Conservation (phyloP, 352 stramenopile genomes). For the Pythium brachiatum region DNA sequence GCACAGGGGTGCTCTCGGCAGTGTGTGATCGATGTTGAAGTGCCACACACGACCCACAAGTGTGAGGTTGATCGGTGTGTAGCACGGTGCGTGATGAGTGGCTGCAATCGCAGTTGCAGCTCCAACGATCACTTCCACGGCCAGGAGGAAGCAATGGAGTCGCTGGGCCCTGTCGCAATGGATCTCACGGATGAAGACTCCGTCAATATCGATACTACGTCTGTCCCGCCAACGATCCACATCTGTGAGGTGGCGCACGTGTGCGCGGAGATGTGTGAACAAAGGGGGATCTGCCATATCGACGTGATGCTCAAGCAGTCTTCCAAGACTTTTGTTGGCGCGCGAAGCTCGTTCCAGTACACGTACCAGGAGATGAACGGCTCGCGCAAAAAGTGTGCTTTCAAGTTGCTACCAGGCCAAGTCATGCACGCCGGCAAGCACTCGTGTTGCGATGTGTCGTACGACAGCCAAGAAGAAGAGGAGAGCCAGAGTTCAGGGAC, state of each 20-base stretch:
- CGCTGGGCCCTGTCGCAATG: slow-evolving; percentile 42
- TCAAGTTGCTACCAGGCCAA: slow-evolving; percentile 37
- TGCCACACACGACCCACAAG: slow-evolving; percentile 53
- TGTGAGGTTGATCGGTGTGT: slow-evolving; percentile 61
- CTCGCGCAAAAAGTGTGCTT: slow-evolving; percentile 54
- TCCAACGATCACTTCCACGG: slow-evolving; percentile 68
- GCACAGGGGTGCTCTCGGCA: slow-evolving; percentile 36
- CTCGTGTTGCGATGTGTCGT: slow-evolving; percentile 34
- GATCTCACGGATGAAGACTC: slow-evolving; percentile 6
- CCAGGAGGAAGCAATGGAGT: slow-evolving; percentile 37
- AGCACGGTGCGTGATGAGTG: slow-evolving; percentile 56
- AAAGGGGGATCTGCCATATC: slow-evolving; percentile 63
- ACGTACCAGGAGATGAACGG: slow-evolving; percentile 83
- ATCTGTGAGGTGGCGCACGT: slow-evolving; percentile 57
- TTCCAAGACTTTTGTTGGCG: slow-evolving; percentile 60
- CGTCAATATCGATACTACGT: no score
- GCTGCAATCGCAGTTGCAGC: slow-evolving; percentile 49
- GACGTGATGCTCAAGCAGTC: slow-evolving; percentile 71
- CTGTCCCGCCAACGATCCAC: slow-evolving; percentile 53
- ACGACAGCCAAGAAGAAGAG: slow-evolving; percentile 15
- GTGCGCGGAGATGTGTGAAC: slow-evolving; percentile 51
- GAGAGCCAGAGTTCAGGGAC: slow-evolving; percentile 3
- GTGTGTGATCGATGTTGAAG: slow-evolving; percentile 55
- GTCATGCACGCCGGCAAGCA: slow-evolving; percentile 46
- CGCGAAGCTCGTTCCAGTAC: slow-evolving; percentile 61